Base-by-base conservation (phyloP, 371 early-diverging fungal species). In the Mortierella sp. region DNA sequence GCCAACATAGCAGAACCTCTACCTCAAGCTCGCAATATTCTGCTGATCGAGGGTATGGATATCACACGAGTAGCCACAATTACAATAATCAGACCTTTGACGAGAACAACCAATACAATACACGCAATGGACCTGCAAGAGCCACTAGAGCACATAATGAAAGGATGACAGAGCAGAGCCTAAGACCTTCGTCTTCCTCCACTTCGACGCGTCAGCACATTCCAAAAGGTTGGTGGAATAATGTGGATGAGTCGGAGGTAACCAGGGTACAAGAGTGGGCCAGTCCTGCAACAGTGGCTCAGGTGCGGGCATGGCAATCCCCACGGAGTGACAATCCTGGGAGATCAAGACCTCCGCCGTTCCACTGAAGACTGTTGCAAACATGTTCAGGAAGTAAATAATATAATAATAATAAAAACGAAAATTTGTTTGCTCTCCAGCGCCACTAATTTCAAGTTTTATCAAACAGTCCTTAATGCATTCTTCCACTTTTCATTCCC, bases 361-460 rank as follows among this genome's bases (percentile, higher is more conserved):
- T 28, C 28, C 28, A 2, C 28, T 28, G 28, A 28, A 28, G 28
- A 28, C 28, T 28, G 2, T 28, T 28, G 28, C 28, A 28, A 28
- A 28, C 28, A 28, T 28, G 28, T 28, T 28, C 28, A 28, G 28
- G 28, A 28, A 28, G 28, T 28, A 28, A 28, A 28, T 28, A 28
- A 28, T 28, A 28, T 1, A 28, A 28, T 28, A 28, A 28, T 28
- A 28, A 28, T 28, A 28, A 28, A 28, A 28, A 28, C 28, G 28
- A 28, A 28, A 28, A 28, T 43, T 43, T 43, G 7, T 43, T 43
- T 43, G 43, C 43, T 43, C 10, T 43, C 13, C 43, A 43, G 43
- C 60, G 60, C 60, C 60, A 60, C 60, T 41, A 60, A 4, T 60
- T 60, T 60, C 38, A 38, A 4, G 33, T 11, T 60, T 60, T 60